Evolutionary conservation across 2,329 filamentous ascomycete genomes (phyloP).

Genomic region (Verticillium albo-atrum): DNA sequence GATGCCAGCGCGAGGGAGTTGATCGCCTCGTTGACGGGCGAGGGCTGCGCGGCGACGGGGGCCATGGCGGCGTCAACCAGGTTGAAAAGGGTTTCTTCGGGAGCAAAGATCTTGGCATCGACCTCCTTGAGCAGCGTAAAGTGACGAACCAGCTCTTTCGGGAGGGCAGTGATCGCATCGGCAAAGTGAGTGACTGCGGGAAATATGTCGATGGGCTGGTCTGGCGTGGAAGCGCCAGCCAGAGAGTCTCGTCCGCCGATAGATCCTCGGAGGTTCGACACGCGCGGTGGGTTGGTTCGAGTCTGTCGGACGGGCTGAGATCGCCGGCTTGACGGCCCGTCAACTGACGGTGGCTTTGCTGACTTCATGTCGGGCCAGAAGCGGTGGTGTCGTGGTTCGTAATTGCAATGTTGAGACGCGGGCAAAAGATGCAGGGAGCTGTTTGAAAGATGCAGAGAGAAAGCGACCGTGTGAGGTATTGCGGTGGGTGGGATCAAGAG

Average conservation of each 20-base stretch:
- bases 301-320: slow-evolving; percentile 62
- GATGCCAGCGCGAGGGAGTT: slow-evolving; percentile 37
- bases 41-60: slow-evolving; percentile 41
- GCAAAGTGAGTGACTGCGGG: slow-evolving; percentile 73
- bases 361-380: slow-evolving; percentile 43
- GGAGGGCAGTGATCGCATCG: slow-evolving; percentile 85
- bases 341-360: slow-evolving; percentile 40
- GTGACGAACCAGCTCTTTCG: slow-evolving; percentile 91
- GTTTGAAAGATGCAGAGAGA: neutral
- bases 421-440: slow-evolving; percentile 1
- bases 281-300: slow-evolving; percentile 59
- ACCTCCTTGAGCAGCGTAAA: slow-evolving; percentile 96
- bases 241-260: slow-evolving; percentile 39
- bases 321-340: slow-evolving; percentile 48
- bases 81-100: slow-evolving; percentile 76
- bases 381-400: slow-evolving; percentile 9
- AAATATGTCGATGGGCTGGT: slow-evolving; percentile 62
- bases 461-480: neutral
- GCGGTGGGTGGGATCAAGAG: neutral
- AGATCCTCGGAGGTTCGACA: slow-evolving; percentile 42
- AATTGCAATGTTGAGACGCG: slow-evolving; percentile 12
- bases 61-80: slow-evolving; percentile 63
- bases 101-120: slow-evolving; percentile 89
- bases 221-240: slow-evolving; percentile 36
- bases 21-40: slow-evolving; percentile 37